Base-by-base conservation (phyloP, 2,329 filamentous ascomycete species). In the Calonectria leucothoes region DNA sequence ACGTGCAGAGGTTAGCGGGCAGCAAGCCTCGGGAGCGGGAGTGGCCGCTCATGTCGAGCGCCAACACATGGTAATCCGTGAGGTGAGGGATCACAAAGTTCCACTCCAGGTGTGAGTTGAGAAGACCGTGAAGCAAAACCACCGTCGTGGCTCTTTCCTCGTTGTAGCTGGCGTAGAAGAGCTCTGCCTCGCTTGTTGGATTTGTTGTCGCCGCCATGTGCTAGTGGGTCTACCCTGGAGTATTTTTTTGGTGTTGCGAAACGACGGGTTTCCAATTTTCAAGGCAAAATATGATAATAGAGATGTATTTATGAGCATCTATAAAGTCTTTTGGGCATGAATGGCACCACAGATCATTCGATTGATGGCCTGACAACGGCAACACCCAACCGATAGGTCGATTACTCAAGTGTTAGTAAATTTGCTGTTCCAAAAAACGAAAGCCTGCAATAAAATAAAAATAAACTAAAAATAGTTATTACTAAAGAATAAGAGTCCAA, bases 31-130 rank as follows among this genome's bases (percentile, higher is more conserved):
- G 75, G 37, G 84, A 86, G 25, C 77, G 72, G n/a, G 84, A 86
- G 75, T 87, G 85, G 11, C 81, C 80, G 5, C 84, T 84, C 11
- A 87, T 76, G 74, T 87, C 85, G 35, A 83, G 81, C 5, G 84
- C 71, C 11, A 87, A 80, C 15, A 87, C 78, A 74, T 86, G 85
- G 74, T 85, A 86, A 57, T 82, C 79, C 1, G 78, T 45, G 3
- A 87, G 78, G 68, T 82, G 80, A 20, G 83, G 81, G 63, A 81
- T 81, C 55, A 86, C 82, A 70, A 81, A 78, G 3, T 73, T 72
- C 77, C 78, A 85, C 68, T 85, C 84, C 20, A 84, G 77, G 67
- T 82, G 81, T 1, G 78, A 85, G 57, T 79, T 81, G 45, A 84
- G 75, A 6, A 83, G 72, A 10, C 81, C 78, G 64, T 85, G 82